These are phyloP conservation scores for Agaricus sinodeliciosus DNA, from an alignment of 768 basidiomycete species.

Conservation along the genomic window DNA sequence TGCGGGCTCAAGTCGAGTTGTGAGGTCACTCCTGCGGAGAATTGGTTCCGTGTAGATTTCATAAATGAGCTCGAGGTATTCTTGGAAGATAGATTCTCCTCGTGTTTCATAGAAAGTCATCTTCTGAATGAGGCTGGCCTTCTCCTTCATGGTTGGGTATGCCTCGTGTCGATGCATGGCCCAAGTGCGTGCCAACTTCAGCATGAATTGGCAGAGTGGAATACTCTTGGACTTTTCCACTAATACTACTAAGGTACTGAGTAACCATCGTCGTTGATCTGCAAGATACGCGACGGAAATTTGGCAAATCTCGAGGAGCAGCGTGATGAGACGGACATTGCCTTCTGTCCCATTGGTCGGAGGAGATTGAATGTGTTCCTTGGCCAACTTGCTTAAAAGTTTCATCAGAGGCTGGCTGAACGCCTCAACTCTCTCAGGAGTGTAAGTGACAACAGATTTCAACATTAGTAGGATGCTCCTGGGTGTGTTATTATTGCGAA, in stretches of 20 bases:
- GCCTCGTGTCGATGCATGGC: slow-evolving; percentile 80
- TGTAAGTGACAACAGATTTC: slow-evolving; percentile 73
- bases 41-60: slow-evolving; percentile 89
- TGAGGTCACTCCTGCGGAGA: slow-evolving; percentile 88
- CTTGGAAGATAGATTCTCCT: slow-evolving; percentile 71
- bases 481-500: slow-evolving; percentile 64
- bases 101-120: slow-evolving; percentile 82
- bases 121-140: slow-evolving; percentile 80
- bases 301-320: slow-evolving; percentile 85
- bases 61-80: slow-evolving; percentile 84
- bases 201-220: slow-evolving; percentile 73
- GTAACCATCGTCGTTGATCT: slow-evolving; percentile 79
- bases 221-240: slow-evolving; percentile 86
- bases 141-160: slow-evolving; percentile 93
- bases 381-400: slow-evolving; percentile 76
- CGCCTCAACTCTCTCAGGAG: slow-evolving; percentile 78
- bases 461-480: slow-evolving; percentile 84
- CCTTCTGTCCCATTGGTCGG: slow-evolving; percentile 47
- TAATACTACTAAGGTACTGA: slow-evolving; percentile 71
- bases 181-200: slow-evolving; percentile 86
- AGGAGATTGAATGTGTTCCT: slow-evolving; percentile 72
- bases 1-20: slow-evolving; percentile 85
- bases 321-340: slow-evolving; percentile 58
- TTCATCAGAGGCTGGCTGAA: slow-evolving; percentile 75
- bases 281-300: slow-evolving; percentile 73